Evolutionary conservation across 2,329 filamentous ascomycete genomes (phyloP).

Genomic region (Trichoderma koningii): DNA sequence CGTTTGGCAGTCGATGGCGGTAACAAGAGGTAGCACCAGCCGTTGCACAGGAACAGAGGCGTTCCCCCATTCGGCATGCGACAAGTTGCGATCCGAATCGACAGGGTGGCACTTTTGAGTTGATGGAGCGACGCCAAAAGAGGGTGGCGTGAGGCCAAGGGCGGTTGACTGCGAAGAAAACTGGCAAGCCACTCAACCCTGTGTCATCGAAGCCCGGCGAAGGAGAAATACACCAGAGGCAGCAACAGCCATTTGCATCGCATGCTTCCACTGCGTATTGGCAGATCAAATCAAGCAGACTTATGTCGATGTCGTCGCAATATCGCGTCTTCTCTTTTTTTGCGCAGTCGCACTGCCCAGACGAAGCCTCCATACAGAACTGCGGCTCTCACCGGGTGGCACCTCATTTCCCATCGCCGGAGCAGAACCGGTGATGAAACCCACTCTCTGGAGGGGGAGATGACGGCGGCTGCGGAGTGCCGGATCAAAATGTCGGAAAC

Average conservation of each 20-base stretch:
- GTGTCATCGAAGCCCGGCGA: no score
- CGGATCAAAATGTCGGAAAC: not conserved
- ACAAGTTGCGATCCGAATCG: not conserved
- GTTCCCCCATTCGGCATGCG: not conserved
- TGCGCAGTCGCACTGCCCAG: not conserved
- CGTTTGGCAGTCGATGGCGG: not conserved
- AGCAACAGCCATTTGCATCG: no score
- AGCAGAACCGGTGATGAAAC: slow-evolving; percentile 4
- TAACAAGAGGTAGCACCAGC: not conserved
- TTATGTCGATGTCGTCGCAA: no score
- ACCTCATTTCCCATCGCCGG: slow-evolving; percentile 7
- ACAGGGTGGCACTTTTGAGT: not conserved
- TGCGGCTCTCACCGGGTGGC: not conserved
- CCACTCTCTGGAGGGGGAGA: not conserved
- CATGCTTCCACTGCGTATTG: no score
- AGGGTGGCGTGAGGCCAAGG: not conserved
- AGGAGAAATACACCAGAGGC: no score
- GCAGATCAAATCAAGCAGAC: no score
- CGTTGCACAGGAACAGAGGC: slow-evolving; percentile 1
- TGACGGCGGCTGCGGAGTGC: slow-evolving; percentile 8
- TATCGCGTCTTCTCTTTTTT: no score
- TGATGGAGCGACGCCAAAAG: not conserved
- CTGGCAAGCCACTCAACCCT: not conserved
- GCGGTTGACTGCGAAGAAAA: not conserved
- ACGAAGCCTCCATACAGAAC: not conserved